Conservation (phyloP, 1,284 basidiomycete genomes). For the Flammula alnicola region DNA sequence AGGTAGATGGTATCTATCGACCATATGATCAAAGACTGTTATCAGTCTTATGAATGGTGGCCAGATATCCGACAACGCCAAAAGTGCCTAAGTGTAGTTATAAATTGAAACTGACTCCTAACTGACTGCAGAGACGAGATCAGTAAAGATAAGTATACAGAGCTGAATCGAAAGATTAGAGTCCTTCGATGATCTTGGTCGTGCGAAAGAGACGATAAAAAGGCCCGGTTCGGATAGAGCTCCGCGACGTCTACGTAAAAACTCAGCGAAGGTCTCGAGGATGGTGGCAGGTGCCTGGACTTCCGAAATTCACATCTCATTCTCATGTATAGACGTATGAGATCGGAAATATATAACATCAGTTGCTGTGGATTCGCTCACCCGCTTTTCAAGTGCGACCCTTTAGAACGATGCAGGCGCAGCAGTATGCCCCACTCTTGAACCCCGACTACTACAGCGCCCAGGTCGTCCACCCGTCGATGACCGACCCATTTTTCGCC, state of each 20-base stretch:
- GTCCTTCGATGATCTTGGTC: too few relatives aligned
- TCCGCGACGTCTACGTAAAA: conserved; percentile 47
- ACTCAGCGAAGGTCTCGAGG: conserved; percentile 40
- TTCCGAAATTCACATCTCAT: conserved; percentile 45
- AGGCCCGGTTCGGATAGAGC: conserved; percentile 38
- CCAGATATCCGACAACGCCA: too few relatives aligned
- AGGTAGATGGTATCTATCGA: too few relatives aligned
- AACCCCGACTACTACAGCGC: conserved; percentile 24
- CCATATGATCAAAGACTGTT: too few relatives aligned
- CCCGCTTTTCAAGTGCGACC: conserved; percentile 31
- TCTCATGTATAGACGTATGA: conserved; percentile 41
- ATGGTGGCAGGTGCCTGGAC: conserved; percentile 45
- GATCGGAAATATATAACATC: conserved; percentile 50
- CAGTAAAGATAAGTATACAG: too few relatives aligned
- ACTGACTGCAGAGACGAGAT: too few relatives aligned
- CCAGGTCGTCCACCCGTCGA: conserved; percentile 27
- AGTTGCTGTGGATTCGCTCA: conserved; percentile 30
- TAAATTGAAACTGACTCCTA: conserved; percentile 16
- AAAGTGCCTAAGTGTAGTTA: too few relatives aligned
- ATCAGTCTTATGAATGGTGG: conserved; percentile 9
- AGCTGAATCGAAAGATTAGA: too few relatives aligned
- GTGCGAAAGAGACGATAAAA: conserved; percentile 35
- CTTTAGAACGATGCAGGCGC: conserved; percentile 38
- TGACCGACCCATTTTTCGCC: conserved; percentile 34
- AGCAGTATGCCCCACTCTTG: conserved; percentile 28